Evolutionary conservation across 257 asterid species (phyloP), one percentile per base, ranked within the genome.

Genomic region (Solanum dulcamara): DNA sequence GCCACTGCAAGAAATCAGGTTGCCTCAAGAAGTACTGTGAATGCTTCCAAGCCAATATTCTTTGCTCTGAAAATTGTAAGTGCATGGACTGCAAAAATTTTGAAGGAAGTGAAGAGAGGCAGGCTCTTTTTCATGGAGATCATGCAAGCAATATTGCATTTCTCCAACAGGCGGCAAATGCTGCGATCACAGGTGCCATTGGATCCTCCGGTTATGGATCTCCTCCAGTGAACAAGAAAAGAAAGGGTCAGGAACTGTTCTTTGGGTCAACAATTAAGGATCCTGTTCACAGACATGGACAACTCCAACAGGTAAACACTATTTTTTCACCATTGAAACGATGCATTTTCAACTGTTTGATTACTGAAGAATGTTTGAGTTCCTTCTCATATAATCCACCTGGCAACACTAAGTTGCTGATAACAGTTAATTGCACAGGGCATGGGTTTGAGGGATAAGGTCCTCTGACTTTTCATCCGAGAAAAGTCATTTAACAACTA

Each of bases 21-120:
- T 95, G 99, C 88, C 99, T 95, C 87, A 95, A 94, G 88, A 94
- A 94, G 94, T 94, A 95, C 88, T 95, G 99, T 83, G 97, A 95
- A 86, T 95, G 99, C 89, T 94, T 95, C 90, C 99, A 95, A 86
- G 99, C 98, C 84, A 95, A 93, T 88, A 93, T 95, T 88, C 97
- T 95, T 88, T 94, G 98, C 87, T 95, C 98, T 28, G 98, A 95
- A 57, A 94, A 94, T 85, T 95, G 98, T 90, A 95, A 93, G 88
- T 95, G 98, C 90, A 84, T 93, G 92, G 98, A 94, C 92, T 95
- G 98, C 93, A 95, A 95, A 89, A 95, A 95, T 88, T 95, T 86
- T 85, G 99, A 95, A 87, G 99, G 97, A 88, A 93, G 98, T 84
- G 97, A 94, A 91, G 99, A 94, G 86, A 92, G 99, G 71, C 97